Conservation (phyloP, 2,329 filamentous ascomycete species). For the Colletotrichum viniferum region DNA sequence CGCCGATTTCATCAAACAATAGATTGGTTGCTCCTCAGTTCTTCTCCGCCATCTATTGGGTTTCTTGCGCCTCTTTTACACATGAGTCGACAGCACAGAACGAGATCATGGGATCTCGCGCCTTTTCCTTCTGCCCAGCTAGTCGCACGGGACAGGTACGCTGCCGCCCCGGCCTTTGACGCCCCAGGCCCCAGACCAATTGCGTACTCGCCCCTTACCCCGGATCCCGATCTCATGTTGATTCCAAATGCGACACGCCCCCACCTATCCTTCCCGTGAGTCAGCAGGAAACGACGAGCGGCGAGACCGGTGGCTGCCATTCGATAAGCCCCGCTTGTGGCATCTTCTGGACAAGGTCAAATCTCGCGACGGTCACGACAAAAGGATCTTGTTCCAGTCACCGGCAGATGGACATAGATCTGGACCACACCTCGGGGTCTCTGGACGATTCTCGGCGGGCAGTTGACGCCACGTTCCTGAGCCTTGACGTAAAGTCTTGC, state of each 20-base stretch:
- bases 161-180: background rate
- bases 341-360: background rate
- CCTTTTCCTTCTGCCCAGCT: background rate
- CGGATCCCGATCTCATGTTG: background rate
- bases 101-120: background rate
- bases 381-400: background rate
- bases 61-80: background rate
- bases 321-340: background rate
- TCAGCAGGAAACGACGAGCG: background rate
- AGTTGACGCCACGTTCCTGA: conserved; percentile 16
- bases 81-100: background rate
- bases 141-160: background rate
- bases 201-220: background rate
- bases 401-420: background rate
- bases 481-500: conserved; percentile 8
- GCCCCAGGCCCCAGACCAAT: background rate
- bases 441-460: background rate
- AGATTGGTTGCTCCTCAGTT: background rate
- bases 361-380: background rate
- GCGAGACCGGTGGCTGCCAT: background rate
- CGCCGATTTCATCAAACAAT: background rate
- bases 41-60: background rate
- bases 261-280: background rate
- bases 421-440: background rate
- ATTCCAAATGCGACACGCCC: conserved; percentile 5